A percentile compares a stretch with the other conserved stretches of the same genome.
Evolutionary conservation across 2,329 filamentous ascomycete species (phyloP).

Genomic region (Xylariales sp.): DNA sequence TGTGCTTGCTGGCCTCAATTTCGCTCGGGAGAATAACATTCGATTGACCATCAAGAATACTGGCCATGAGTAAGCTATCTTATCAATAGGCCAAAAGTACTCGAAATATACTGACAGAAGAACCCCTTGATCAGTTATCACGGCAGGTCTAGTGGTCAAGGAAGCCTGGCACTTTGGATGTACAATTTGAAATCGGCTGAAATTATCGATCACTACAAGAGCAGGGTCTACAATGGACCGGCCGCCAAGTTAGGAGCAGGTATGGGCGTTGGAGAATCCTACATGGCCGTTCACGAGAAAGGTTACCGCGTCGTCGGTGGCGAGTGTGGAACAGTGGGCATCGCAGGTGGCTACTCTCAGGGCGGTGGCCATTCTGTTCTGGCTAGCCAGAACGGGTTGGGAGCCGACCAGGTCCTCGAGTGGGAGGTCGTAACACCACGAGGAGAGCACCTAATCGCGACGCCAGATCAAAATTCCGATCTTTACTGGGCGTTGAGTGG

Average conservation of each 20-base stretch:
- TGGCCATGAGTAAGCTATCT: constrained; percentile 12
- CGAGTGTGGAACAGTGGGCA: constrained; percentile 43
- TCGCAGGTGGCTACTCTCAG: constrained; percentile 50
- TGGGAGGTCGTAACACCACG: constrained; percentile 42
- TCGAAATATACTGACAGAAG: no score
- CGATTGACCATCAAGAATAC: constrained; percentile 13
- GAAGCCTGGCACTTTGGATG: constrained; percentile 33
- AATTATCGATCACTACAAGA: constrained; percentile 17
- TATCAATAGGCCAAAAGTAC: not conserved
- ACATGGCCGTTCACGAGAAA: constrained; percentile 26
- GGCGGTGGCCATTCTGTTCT: constrained; percentile 51
- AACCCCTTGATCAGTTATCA: constrained; percentile 16
- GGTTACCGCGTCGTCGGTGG: constrained; percentile 42
- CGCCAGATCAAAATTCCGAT: constrained; percentile 37
- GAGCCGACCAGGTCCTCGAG: constrained; percentile 47
- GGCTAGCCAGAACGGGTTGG: constrained; percentile 41
- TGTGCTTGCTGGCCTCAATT: constrained; percentile 14
- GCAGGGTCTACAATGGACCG: constrained; percentile 35
- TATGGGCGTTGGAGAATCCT: constrained; percentile 36
- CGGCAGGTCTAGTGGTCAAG: constrained; percentile 30
- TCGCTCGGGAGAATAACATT: constrained; percentile 11
- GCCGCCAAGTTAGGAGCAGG: constrained; percentile 46
- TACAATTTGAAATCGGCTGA: constrained; percentile 30
- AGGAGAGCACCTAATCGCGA: constrained; percentile 38
- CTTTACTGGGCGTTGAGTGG: constrained; percentile 53